Conservation (phyloP, 2,329 filamentous ascomycete species). For the Microthyrium microscopicum region DNA sequence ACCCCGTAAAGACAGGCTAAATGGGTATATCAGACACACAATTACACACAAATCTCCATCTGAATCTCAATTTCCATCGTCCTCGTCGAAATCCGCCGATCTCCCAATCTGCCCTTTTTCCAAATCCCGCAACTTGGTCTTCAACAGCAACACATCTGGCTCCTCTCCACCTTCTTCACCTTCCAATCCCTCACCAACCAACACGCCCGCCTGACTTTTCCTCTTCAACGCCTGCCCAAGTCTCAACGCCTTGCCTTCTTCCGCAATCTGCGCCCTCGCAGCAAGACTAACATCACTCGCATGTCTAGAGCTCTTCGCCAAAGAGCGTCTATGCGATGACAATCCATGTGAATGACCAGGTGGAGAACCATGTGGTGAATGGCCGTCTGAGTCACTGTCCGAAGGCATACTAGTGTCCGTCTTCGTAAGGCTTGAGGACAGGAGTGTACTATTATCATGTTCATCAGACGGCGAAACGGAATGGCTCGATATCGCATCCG, state of each 20-base stretch:
- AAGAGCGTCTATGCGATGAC: neutral
- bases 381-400: slow-evolving; percentile 14
- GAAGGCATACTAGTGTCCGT: slow-evolving; percentile 11
- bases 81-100: too few species aligned
- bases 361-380: neutral
- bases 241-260: slow-evolving; percentile 55
- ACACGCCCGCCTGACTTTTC: too few species aligned
- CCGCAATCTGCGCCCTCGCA: slow-evolving; percentile 44
- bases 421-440: slow-evolving; percentile 1
- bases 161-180: too few species aligned
- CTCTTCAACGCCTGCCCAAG: slow-evolving; percentile 49
- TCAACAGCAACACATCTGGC: too few species aligned
- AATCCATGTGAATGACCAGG: neutral
- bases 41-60: too few species aligned
- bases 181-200: too few species aligned
- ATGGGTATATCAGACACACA: too few species aligned
- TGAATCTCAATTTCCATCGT: too few species aligned
- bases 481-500: slow-evolving; percentile 1
- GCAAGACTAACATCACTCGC: slow-evolving; percentile 53
- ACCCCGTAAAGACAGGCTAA: too few species aligned
- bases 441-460: neutral
- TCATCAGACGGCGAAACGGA: neutral
- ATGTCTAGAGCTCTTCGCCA: slow-evolving; percentile 31
- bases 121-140: too few species aligned
- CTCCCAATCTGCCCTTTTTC: too few species aligned